phyloP scores from a whole-genome alignment of 78 protist genomes.

The Cavenderia fasciculata region DNA sequence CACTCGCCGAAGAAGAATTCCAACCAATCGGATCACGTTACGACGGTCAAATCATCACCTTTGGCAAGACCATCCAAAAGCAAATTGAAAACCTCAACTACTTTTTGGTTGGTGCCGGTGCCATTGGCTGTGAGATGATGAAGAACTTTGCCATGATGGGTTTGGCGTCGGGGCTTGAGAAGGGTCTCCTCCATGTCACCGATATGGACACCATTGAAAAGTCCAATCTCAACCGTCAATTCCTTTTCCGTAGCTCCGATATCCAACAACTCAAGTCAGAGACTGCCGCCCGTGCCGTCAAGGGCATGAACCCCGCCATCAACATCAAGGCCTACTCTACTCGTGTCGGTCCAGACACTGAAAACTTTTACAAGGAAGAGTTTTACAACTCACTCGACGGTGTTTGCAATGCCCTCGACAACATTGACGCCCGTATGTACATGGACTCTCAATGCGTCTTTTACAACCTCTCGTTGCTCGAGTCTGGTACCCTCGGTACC shows the following conservation, averaged over 20 bases:
- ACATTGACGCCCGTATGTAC: slow-evolving; percentile 96
- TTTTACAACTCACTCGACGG: slow-evolving; percentile 91
- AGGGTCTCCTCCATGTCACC: slow-evolving; percentile 90
- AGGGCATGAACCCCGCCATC: slow-evolving; percentile 93
- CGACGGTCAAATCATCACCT: slow-evolving; percentile 93
- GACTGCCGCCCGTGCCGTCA: slow-evolving; percentile 95
- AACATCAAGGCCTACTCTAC: slow-evolving; percentile 76
- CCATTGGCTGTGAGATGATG: slow-evolving; percentile 98
- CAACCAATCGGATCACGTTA: slow-evolving; percentile 87
- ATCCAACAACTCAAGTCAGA: slow-evolving; percentile 91
- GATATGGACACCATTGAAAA: slow-evolving; percentile 98
- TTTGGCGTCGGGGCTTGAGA: slow-evolving; percentile 80
- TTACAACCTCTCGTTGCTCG: slow-evolving; percentile 88
- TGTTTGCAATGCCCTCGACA: slow-evolving; percentile 97
- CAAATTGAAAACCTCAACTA: slow-evolving; percentile 51
- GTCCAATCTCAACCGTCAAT: slow-evolving; percentile 97
- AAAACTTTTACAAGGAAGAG: slow-evolving; percentile 90
- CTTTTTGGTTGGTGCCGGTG: slow-evolving; percentile 99
- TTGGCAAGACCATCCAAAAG: slow-evolving; percentile 86
- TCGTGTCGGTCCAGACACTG: slow-evolving; percentile 95
- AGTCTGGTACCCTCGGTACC: slow-evolving; percentile 98
- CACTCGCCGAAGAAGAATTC: slow-evolving; percentile 28
- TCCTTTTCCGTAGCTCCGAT: slow-evolving; percentile 95
- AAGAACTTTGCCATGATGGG: slow-evolving; percentile 97
- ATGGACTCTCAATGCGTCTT: slow-evolving; percentile 95